Conservation (phyloP, 768 basidiomycete species). For the Amanita pallidorosea region DNA sequence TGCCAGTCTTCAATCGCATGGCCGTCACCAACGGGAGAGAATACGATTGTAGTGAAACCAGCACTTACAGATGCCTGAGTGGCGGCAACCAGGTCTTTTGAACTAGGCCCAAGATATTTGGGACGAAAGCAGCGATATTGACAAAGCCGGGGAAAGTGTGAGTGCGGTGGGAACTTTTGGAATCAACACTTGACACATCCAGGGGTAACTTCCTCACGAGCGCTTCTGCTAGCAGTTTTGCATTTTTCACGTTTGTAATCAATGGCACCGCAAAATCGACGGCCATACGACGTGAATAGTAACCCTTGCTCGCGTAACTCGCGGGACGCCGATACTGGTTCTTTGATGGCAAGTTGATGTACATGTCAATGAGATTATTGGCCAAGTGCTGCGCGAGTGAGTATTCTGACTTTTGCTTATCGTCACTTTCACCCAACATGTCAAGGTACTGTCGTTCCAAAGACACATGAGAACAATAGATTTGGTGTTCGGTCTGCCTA, state of each 20-base stretch:
- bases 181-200: constrained; percentile 84
- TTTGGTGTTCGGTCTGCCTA: constrained; percentile 16
- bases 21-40: constrained; percentile 61
- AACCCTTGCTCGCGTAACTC: constrained; percentile 94
- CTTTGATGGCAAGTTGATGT: constrained; percentile 98
- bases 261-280: constrained; percentile 97
- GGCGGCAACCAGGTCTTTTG: constrained; percentile 51
- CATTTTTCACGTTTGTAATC: constrained; percentile 98
- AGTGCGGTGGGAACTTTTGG: constrained; percentile 87
- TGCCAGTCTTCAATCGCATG: constrained; percentile 55
- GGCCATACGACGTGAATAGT: constrained; percentile 94
- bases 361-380: constrained; percentile 97
- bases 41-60: constrained; percentile 80
- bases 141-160: constrained; percentile 88
- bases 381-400: constrained; percentile 94
- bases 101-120: constrained; percentile 45
- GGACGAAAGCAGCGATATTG: constrained; percentile 82
- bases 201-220: constrained; percentile 83
- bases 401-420: constrained; percentile 91
- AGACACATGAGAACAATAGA: not conserved
- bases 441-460: constrained; percentile 63
- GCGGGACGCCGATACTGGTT: constrained; percentile 96
- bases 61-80: constrained; percentile 79
- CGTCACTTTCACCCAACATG: constrained; percentile 60
- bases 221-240: constrained; percentile 92